Evolutionary conservation across 2,329 filamentous ascomycete genomes (phyloP), one percentile per base, ranked within the genome.

Genomic region (Metarhizium rileyi): DNA sequence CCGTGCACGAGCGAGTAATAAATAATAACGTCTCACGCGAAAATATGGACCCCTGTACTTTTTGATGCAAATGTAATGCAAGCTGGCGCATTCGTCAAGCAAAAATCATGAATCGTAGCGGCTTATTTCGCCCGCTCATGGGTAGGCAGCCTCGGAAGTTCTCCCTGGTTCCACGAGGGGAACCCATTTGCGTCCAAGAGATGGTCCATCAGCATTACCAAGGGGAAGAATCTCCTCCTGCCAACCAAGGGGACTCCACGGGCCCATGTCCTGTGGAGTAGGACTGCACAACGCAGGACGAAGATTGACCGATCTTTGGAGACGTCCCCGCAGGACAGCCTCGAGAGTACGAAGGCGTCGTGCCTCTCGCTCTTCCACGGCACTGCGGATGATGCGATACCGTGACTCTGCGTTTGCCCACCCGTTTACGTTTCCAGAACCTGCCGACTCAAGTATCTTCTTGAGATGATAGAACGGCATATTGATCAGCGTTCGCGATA

Each of bases 401-500:
- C 76, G 69, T 25, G 72, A 63, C 50, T 73, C 68, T 1, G 67
- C 66, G 36, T 67, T 74, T 25, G 73, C 69, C 71, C 74, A 78
- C 22, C 70, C 75, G n/a, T 70, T 69, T 27, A 70, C 66, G 42
- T 70, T 69, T 40, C 76, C 77, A 8, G 82, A 71, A 25, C 72
- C 72, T 6, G 59, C 55, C 46, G 80, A 80, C 57, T 86, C 83
- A 30, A 90, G 70, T 2, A 87, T 66, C 52, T 75, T 73, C 63
- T 85, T 83, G 23, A 90, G 70, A 26, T 83, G 69, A 14, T 76
- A 70, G 56, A 86, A 86, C 0, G 86, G 86, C 5, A 90, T 67
- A 38, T 86, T 87, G 47, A 88, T 67, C 2, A 90, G 69, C 22
- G 87, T 70, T 26, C 77, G 81, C 0, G 86, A 89, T 5, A 90